phyloP scores from a whole-genome alignment of 129 eudicot species.

The Gnaphalium uliginosum region DNA sequence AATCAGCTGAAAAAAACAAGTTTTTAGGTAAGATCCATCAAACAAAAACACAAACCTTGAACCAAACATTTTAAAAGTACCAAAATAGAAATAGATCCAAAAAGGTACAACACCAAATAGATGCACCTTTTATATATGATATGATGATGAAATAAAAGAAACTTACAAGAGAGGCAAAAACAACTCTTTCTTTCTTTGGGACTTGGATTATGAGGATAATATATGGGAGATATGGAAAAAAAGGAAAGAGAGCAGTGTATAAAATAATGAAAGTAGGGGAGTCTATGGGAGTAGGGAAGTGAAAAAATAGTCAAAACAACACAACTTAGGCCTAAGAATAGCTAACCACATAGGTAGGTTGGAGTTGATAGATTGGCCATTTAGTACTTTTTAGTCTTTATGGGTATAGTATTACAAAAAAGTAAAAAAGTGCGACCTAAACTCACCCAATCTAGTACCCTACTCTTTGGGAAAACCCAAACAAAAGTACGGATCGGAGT shows the following conservation, averaged over 20 bases:
- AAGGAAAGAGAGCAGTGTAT: neutral
- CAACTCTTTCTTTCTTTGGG: slow-evolving; percentile 30
- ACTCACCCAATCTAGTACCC: slow-evolving; percentile 29
- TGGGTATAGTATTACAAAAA: slow-evolving; percentile 37
- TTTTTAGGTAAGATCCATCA: slow-evolving; percentile 4
- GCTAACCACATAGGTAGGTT: slow-evolving; percentile 36
- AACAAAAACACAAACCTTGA: neutral
- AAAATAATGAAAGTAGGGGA: slow-evolving; percentile 18
- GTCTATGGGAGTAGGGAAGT: slow-evolving; percentile 29
- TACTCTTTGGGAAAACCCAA: no score
- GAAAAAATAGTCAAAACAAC: neutral
- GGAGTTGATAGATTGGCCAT: slow-evolving; percentile 45
- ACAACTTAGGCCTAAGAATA: slow-evolving; percentile 28
- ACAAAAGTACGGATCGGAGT: no score
- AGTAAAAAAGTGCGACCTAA: slow-evolving; percentile 34
- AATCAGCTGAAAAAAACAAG: neutral
- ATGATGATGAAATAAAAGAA: slow-evolving; percentile 31
- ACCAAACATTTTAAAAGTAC: slow-evolving; percentile 21
- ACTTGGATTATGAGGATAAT: neutral
- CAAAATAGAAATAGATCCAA: slow-evolving; percentile 10
- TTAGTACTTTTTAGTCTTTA: slow-evolving; percentile 24
- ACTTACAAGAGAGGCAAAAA: slow-evolving; percentile 37
- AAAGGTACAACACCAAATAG: slow-evolving; percentile 26
- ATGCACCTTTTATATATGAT: slow-evolving; percentile 26
- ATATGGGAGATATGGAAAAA: slow-evolving; percentile 4